phyloP scores from a whole-genome alignment of 257 asterid genomes.

The Capsicum chinense region DNA sequence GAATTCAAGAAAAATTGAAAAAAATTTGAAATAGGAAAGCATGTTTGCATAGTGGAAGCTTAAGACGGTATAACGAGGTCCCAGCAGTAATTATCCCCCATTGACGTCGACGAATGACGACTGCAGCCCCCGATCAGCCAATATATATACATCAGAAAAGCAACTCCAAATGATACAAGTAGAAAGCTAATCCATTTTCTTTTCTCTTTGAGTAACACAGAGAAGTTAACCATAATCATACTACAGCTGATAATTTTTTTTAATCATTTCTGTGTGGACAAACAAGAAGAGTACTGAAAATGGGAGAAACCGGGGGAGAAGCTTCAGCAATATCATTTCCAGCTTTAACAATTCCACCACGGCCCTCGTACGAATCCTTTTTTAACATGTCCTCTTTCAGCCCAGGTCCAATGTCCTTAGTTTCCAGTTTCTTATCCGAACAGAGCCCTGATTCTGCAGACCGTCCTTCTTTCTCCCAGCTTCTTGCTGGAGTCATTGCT shows the following conservation, averaged over 20 bases:
- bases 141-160: background rate
- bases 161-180: no score
- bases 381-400: conserved; percentile 54
- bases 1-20: no score
- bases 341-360: conserved; percentile 60
- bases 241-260: no score
- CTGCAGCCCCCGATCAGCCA: background rate
- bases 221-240: background rate
- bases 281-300: conserved; percentile 22
- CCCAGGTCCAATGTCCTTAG: conserved; percentile 70
- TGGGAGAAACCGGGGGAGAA: conserved; percentile 48
- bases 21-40: no score
- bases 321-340: conserved; percentile 48
- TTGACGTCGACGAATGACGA: background rate
- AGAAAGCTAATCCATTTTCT: background rate
- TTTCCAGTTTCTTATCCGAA: conserved; percentile 67
- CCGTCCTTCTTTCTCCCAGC: conserved; percentile 71
- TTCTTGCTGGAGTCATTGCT: conserved; percentile 56
- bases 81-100: no score
- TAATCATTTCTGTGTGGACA: no score
- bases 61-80: no score
- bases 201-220: background rate
- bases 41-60: no score
- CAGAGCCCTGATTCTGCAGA: conserved; percentile 36
- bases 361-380: conserved; percentile 56